Evolutionary conservation across 192 early-diverging fungal genomes (phyloP), one percentile per base, ranked within the genome.

Genomic region (Radiomyces spectabilis): DNA sequence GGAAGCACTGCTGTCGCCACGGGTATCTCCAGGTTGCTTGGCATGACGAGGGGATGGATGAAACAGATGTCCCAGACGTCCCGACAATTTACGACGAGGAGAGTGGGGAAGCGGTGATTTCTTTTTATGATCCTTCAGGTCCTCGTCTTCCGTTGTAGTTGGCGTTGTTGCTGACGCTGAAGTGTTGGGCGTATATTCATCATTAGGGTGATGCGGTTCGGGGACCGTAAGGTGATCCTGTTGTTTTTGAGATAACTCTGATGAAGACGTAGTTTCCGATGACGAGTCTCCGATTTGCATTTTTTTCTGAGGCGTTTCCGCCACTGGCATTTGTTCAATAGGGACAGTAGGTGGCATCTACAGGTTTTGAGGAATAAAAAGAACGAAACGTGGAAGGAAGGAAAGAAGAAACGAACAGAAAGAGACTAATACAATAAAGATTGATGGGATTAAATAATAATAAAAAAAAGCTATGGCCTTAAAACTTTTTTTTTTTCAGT

Each of bases 41-140:
- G 12, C 24, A 26, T 25, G 15, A 22, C 7, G 3, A 25, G 46
- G 30, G 30, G 24, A 27, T 15, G 46, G 4, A 31, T 48, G 46
- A 27, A 54, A 54, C 35, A 54, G 41, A 16, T 21, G 19, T 2
- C 39, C 38, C 13, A 54, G 24, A 21, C 52, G 52, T 9, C 52
- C 27, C 29, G 9, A 27, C 1, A 4, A 8, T 27, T 40, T 53
- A 9, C 24, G 4, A 25, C 26, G 9, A 27, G 46, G 15, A 29
- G 46, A 27, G 9, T 48, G 25, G 9, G 42, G 5, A 15, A 18
- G 9, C 8, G 8, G 5, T 12, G 42, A 13, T 35, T n/a, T n/a
- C n/a, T n/a, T n/a, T n/a, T n/a, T n/a, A n/a, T n/a, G n/a, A n/a
- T n/a, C n/a, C n/a, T n/a, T n/a, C n/a, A n/a, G 33, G 5, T 35